phyloP scores from a whole-genome alignment of 2,329 filamentous ascomycete genomes.

The Fusarium chuoi region DNA sequence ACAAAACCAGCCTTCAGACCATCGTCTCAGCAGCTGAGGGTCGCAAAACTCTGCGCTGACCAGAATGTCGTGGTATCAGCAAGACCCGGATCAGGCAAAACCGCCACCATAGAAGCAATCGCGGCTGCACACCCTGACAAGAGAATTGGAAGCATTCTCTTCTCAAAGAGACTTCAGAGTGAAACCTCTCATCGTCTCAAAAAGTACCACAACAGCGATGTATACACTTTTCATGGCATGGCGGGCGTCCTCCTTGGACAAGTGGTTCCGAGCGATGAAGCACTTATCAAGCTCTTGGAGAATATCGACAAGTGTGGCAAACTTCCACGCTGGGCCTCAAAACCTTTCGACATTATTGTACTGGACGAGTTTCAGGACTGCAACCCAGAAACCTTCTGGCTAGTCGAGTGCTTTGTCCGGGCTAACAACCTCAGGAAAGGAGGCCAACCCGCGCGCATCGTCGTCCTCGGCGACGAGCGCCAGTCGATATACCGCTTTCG shows the following conservation, averaged over 20 bases:
- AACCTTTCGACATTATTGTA: conserved; percentile 46
- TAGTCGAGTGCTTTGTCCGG: conserved; percentile 39
- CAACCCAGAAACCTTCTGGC: conserved; percentile 43
- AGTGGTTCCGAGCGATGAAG: conserved; percentile 27
- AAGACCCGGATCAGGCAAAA: conserved; percentile 48
- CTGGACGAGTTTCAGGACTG: conserved; percentile 50
- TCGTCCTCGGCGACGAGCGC: conserved; percentile 47
- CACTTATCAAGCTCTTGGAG: conserved; percentile 18
- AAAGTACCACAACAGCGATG: conserved; percentile 25
- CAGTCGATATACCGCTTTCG: conserved; percentile 46
- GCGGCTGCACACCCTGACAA: conserved; percentile 36
- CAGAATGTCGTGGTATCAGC: conserved; percentile 49
- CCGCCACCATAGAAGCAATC: conserved; percentile 46
- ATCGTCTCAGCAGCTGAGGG: conserved; percentile 40
- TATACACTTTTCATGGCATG: conserved; percentile 45
- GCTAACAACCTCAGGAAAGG: conserved; percentile 31
- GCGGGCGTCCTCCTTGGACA: conserved; percentile 34
- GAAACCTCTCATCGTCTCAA: conserved; percentile 42
- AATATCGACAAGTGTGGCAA: not conserved
- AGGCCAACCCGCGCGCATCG: conserved; percentile 33
- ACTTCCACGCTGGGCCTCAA: conserved; percentile 34
- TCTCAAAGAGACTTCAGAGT: conserved; percentile 42
- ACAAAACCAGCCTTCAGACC: conserved; percentile 19
- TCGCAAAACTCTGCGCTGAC: conserved; percentile 36
- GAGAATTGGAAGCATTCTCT: conserved; percentile 40